Conservation (phyloP, 2,329 filamentous ascomycete genomes). For the Beauveria bassiana region DNA sequence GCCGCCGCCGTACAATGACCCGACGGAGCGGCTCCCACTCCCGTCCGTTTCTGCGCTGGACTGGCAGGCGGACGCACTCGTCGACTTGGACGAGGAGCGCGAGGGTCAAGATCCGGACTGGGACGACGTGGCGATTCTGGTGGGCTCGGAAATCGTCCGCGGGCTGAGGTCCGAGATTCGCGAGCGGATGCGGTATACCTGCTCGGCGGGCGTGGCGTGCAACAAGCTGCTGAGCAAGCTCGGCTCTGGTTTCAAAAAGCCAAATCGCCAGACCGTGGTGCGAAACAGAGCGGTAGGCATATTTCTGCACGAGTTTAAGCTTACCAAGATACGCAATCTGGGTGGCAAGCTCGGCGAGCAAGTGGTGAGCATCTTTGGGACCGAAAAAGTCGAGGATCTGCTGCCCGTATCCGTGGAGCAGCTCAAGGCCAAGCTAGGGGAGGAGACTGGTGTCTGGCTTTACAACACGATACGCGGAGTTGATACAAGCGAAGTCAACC, state of each 20-base stretch:
- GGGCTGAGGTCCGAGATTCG: slow-evolving; percentile 62
- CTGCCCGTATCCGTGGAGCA: slow-evolving; percentile 65
- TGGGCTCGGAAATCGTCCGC: slow-evolving; percentile 84
- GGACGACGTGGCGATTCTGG: slow-evolving; percentile 84
- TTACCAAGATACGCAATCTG: slow-evolving; percentile 91
- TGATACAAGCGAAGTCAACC: slow-evolving; percentile 81
- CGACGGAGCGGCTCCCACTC: slow-evolving; percentile 60
- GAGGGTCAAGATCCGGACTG: slow-evolving; percentile 85
- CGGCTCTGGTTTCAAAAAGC: slow-evolving; percentile 85
- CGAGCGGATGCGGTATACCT: slow-evolving; percentile 74
- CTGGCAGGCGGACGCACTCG: slow-evolving; percentile 75
- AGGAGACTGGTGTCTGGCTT: slow-evolving; percentile 80
- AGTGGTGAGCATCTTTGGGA: slow-evolving; percentile 71
- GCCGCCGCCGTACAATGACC: slow-evolving; percentile 68
- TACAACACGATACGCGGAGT: slow-evolving; percentile 78
- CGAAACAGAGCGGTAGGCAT: slow-evolving; percentile 72
- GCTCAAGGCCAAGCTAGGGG: slow-evolving; percentile 68
- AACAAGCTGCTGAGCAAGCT: slow-evolving; percentile 97
- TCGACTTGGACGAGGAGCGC: slow-evolving; percentile 67
- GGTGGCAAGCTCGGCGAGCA: slow-evolving; percentile 92
- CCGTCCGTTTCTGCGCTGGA: slow-evolving; percentile 64
- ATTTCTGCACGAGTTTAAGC: slow-evolving; percentile 80
- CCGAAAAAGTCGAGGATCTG: slow-evolving; percentile 70
- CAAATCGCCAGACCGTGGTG: slow-evolving; percentile 89
- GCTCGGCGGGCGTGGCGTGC: slow-evolving; percentile 77